Evolutionary conservation across 2,329 filamentous ascomycete genomes (phyloP).

Genomic region (Epicoccum sorghinum): DNA sequence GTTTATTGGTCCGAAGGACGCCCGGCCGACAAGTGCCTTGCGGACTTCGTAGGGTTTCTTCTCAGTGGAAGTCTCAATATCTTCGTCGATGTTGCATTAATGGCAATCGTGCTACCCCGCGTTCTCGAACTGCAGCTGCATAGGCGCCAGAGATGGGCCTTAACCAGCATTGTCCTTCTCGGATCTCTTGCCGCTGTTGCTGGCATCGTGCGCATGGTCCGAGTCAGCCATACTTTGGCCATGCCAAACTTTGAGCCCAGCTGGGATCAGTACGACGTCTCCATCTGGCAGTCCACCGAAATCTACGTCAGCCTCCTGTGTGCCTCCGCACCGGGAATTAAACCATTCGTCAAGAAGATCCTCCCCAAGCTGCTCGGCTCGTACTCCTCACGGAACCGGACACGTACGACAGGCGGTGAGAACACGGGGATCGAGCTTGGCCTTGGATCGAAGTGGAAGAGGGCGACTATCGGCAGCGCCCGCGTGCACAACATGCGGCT

Average conservation of each 20-base stretch:
- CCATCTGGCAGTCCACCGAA: constrained; percentile 31
- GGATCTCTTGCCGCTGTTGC: constrained; percentile 26
- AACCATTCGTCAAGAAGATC: constrained; percentile 24
- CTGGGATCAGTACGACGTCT: constrained; percentile 33
- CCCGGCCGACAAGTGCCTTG: constrained; percentile 22
- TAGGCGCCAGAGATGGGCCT: constrained; percentile 20
- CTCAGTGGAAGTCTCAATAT: constrained; percentile 24
- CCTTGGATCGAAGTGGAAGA: constrained; percentile 19
- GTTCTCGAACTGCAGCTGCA: constrained; percentile 26
- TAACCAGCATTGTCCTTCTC: constrained; percentile 26
- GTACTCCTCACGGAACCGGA: constrained; percentile 13
- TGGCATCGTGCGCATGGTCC: constrained; percentile 26
- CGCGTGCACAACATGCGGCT: constrained; percentile 7
- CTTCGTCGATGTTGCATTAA: constrained; percentile 24
- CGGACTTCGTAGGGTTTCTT: constrained; percentile 18
- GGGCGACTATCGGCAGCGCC: constrained; percentile 14
- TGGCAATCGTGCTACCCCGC: constrained; percentile 29
- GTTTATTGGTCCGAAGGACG: constrained; percentile 31
- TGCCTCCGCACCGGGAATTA: constrained; percentile 29
- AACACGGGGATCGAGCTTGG: constrained; percentile 9
- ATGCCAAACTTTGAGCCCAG: constrained; percentile 25
- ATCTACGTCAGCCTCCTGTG: constrained; percentile 30
- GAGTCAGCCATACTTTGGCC: constrained; percentile 17
- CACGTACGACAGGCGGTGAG: constrained; percentile 1
- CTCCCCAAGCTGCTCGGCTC: constrained; percentile 29